Percentiles rank a stretch among this genome's conserved stretches.
Conservation (phyloP, 148 eudicot genomes). For the Oxyria digyna region DNA sequence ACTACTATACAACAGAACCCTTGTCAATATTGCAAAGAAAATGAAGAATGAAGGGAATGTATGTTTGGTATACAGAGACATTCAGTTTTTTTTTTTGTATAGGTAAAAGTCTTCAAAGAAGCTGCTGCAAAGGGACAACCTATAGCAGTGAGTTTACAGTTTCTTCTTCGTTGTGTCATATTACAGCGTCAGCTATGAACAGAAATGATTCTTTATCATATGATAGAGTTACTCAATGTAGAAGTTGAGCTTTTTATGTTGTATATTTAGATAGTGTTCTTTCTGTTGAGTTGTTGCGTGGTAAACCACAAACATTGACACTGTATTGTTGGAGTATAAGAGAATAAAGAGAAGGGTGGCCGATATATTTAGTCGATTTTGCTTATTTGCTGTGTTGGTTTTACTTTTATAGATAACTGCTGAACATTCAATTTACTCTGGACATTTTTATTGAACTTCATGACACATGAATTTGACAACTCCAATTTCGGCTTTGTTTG, state of each 20-base stretch:
- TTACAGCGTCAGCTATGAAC: background rate
- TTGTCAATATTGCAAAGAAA: slow-evolving; percentile 3
- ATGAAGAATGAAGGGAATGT: background rate
- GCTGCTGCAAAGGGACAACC: slow-evolving; percentile 3
- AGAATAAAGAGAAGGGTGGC: slow-evolving; percentile 1
- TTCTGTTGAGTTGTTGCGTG: background rate
- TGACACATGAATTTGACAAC: too few species aligned
- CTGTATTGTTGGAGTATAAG: background rate
- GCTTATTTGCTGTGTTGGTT: background rate
- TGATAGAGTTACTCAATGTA: background rate
- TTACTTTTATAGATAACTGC: background rate
- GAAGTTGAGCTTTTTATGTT: background rate
- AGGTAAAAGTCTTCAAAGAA: background rate
- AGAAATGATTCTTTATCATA: background rate
- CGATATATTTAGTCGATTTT: background rate
- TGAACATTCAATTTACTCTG: background rate
- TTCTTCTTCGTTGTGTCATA: background rate
- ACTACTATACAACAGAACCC: too few species aligned
- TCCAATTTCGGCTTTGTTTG: too few species aligned
- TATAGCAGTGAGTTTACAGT: background rate
- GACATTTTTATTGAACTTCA: too few species aligned
- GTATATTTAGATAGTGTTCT: slow-evolving; percentile 1
- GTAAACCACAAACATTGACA: background rate
- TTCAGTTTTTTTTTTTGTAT: background rate
- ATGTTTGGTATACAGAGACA: slow-evolving; percentile 5